Percentiles rank a stretch among this genome's conserved stretches.
Evolutionary conservation across 176 grass and related monocot genomes (phyloP).

Genomic region (Panicum miliaceum): DNA sequence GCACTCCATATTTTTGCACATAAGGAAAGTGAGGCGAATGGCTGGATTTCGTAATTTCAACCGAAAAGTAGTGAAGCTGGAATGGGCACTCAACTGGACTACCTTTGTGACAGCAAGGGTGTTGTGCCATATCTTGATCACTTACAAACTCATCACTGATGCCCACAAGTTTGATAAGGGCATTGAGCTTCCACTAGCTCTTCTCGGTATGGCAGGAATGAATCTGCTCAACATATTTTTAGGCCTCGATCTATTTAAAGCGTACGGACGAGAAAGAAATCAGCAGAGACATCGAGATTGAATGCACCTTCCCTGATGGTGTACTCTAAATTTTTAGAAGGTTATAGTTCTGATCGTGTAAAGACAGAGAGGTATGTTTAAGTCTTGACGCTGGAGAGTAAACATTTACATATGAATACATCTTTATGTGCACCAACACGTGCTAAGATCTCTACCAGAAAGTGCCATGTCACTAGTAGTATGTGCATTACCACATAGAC

Average conservation of each 20-base stretch:
- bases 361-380: conserved; percentile 43
- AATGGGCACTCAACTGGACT: conserved; percentile 91
- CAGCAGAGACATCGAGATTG: conserved; percentile 70
- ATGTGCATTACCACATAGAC: conserved; percentile 20
- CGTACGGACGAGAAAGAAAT: conserved; percentile 67
- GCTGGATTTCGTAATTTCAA: conserved; percentile 68
- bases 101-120: conserved; percentile 74
- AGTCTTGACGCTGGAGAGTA: conserved; percentile 4
- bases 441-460: conserved; percentile 25
- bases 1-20: conserved; percentile 88
- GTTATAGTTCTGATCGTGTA: conserved; percentile 27
- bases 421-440: conserved; percentile 23
- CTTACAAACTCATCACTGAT: conserved; percentile 77
- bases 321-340: conserved; percentile 37
- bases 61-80: conserved; percentile 68
- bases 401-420: conserved; percentile 11
- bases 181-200: conserved; percentile 88
- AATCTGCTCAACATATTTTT: conserved; percentile 88
- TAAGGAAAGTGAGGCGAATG: conserved; percentile 88
- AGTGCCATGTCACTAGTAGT: not conserved
- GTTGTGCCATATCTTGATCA: conserved; percentile 77
- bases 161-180: conserved; percentile 78
- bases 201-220: conserved; percentile 92
- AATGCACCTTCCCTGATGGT: conserved; percentile 34
- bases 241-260: conserved; percentile 78